Evolutionary conservation across 2,329 filamentous ascomycete genomes (phyloP).

Genomic region (Pseudogymnoascus sp.): DNA sequence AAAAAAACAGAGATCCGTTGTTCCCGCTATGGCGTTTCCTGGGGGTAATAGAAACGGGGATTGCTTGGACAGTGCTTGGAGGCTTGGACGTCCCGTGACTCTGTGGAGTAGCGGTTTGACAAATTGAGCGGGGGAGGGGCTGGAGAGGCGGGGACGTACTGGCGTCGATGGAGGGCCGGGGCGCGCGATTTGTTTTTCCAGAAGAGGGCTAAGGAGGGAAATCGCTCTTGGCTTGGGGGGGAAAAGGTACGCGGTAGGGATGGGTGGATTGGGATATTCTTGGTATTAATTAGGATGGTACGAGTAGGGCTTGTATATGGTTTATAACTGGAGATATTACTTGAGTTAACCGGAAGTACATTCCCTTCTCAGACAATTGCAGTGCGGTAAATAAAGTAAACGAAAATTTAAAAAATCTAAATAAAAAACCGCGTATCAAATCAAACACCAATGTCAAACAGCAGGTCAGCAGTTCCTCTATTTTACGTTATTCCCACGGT

Average conservation of each 20-base stretch:
- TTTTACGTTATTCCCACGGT: background rate
- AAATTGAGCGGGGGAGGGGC: conserved; percentile 6
- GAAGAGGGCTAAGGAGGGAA: background rate
- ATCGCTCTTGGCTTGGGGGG: background rate
- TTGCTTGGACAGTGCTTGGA: background rate
- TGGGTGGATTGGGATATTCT: background rate
- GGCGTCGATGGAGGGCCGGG: background rate
- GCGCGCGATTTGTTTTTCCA: background rate
- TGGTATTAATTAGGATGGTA: background rate
- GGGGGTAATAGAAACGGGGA: conserved; percentile 6
- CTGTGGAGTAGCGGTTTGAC: background rate
- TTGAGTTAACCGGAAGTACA: background rate
- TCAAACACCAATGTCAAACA: conserved; percentile 1
- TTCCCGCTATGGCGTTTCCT: background rate
- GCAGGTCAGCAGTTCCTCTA: background rate
- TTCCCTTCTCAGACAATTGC: background rate
- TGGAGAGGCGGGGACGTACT: too few species aligned
- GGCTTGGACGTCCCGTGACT: background rate
- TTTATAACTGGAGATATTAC: background rate
- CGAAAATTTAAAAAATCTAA: background rate
- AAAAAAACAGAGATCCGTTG: background rate
- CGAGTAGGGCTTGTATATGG: background rate
- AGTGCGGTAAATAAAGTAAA: background rate
- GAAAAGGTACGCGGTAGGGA: background rate
- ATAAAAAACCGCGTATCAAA: background rate